Percentiles rank a stretch among this genome's conserved stretches.
Conservation (phyloP, 441 rosid genomes). For the Populus hybrid region DNA sequence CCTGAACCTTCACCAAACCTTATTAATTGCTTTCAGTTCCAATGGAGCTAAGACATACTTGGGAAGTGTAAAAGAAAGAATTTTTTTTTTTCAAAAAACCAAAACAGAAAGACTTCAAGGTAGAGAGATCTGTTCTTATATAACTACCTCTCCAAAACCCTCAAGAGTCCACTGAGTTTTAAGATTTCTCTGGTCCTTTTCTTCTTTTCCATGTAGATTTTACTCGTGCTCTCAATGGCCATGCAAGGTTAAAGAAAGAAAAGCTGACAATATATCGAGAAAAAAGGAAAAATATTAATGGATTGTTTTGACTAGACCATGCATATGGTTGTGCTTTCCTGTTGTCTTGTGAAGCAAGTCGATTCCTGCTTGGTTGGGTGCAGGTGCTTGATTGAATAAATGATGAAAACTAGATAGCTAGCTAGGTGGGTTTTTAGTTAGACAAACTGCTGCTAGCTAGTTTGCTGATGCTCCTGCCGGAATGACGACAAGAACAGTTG, state of each 20-base stretch:
- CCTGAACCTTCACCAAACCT: constrained; percentile 30
- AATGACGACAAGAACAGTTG: neutral
- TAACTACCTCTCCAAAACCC: neutral
- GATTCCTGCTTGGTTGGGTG: neutral
- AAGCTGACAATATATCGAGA: neutral
- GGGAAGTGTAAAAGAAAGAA: constrained; percentile 10
- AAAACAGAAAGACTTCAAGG: neutral
- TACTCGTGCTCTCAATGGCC: neutral
- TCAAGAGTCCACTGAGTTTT: neutral
- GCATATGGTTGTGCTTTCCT: neutral
- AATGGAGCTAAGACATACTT: constrained; percentile 2
- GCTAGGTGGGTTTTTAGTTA: neutral
- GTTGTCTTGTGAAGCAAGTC: neutral
- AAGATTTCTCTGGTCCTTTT: neutral
- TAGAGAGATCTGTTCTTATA: neutral
- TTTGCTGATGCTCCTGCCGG: neutral
- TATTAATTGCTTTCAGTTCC: constrained; percentile 32
- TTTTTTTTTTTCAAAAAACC: neutral
- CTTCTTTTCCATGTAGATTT: neutral
- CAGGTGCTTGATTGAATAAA: neutral
- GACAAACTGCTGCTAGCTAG: neutral
- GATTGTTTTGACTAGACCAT: neutral
- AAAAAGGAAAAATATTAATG: neutral
- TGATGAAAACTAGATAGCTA: neutral
- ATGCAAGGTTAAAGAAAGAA: neutral